A percentile compares a stretch with the other conserved stretches of the same genome.
phyloP scores from a whole-genome alignment of 2,329 filamentous ascomycete genomes.

The Fusarium tupiense region DNA sequence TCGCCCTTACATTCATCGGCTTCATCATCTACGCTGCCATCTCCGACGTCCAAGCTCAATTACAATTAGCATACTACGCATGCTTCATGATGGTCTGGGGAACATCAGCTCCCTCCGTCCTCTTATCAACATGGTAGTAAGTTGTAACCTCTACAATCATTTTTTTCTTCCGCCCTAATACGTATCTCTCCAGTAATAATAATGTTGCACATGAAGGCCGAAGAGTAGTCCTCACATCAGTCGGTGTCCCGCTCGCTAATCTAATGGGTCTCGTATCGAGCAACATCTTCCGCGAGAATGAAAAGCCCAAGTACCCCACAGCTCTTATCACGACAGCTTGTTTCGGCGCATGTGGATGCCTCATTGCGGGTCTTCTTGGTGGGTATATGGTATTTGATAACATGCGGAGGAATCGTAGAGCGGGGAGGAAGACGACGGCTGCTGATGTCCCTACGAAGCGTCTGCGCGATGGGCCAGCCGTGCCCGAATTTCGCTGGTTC shows the following conservation, averaged over 20 bases:
- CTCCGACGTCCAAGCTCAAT: slow-evolving; percentile 5
- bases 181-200: neutral
- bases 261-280: slow-evolving; percentile 66
- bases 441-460: neutral
- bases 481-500: slow-evolving; percentile 19
- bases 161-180: too few species aligned
- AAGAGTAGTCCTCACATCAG: neutral
- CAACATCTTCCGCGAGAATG: slow-evolving; percentile 73
- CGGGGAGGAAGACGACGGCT: slow-evolving; percentile 8
- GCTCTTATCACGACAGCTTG: slow-evolving; percentile 72
- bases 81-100: slow-evolving; percentile 27
- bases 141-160: too few species aligned
- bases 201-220: rapidly evolving
- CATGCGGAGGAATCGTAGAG: neutral
- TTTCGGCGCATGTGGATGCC: slow-evolving; percentile 69
- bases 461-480: slow-evolving; percentile 6
- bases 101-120: neutral
- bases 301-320: slow-evolving; percentile 72
- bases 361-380: slow-evolving; percentile 65
- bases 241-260: neutral
- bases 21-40: slow-evolving; percentile 20
- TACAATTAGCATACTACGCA: neutral
- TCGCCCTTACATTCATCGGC: neutral
- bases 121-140: slow-evolving; percentile 12
- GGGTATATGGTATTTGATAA: slow-evolving; percentile 69